phyloP scores from a whole-genome alignment of 345 rosid genomes.

The Punica granatum region DNA sequence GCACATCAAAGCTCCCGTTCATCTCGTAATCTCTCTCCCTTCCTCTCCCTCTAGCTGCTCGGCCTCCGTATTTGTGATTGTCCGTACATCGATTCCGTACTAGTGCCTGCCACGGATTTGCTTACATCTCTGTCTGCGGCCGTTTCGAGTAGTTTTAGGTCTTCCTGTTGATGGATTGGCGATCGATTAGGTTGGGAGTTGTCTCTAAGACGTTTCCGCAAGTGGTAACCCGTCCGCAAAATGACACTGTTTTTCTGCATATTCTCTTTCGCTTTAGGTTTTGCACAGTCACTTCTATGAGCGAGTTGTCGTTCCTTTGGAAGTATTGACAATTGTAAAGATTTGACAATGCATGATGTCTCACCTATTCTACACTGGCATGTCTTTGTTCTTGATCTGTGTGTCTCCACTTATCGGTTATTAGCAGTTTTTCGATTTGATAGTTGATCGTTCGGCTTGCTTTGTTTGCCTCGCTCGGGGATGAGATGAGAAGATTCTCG shows the following conservation, averaged over 20 bases:
- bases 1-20: slow-evolving; percentile 91
- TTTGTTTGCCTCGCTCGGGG: neutral
- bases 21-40: slow-evolving; percentile 42
- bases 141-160: neutral
- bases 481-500: neutral
- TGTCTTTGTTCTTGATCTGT: neutral
- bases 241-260: neutral
- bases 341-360: neutral
- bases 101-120: neutral
- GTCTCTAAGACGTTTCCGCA: neutral
- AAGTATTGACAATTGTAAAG: neutral
- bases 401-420: neutral
- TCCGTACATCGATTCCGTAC: neutral
- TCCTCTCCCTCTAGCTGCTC: slow-evolving; percentile 9
- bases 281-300: neutral
- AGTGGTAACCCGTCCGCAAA: neutral
- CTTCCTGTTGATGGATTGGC: neutral
- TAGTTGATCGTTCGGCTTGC: neutral
- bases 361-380: neutral
- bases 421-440: neutral
- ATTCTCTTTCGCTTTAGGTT: neutral
- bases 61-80: neutral
- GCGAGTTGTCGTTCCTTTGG: neutral
- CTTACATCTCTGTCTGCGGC: neutral
- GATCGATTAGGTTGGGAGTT: neutral